Conservation (phyloP, 1,139 yeast species). For the Candida tetrigidarum region DNA sequence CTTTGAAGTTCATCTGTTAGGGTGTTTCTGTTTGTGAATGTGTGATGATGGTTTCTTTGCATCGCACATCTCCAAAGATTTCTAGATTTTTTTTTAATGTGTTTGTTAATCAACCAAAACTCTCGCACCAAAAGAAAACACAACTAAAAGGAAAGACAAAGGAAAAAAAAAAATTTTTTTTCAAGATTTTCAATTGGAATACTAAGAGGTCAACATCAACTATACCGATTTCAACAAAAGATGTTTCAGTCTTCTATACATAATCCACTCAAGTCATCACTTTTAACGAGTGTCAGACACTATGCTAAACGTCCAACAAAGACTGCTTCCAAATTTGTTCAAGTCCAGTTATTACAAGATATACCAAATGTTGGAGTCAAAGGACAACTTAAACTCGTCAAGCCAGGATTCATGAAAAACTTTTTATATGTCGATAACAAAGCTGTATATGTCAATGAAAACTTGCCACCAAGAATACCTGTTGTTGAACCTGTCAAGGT, state of each 20-base stretch:
- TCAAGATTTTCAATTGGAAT: background rate
- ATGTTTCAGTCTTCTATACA: background rate
- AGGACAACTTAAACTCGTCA: conserved; percentile 79
- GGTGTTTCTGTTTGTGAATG: background rate
- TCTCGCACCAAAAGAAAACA: background rate
- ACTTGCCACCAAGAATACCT: conserved; percentile 62
- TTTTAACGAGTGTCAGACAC: conserved; percentile 1
- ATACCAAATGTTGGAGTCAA: conserved; percentile 60
- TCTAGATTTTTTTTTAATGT: background rate
- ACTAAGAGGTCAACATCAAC: background rate
- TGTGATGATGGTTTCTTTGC: background rate
- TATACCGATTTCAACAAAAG: background rate
- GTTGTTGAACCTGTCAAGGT: conserved; percentile 46
- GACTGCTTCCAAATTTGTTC: conserved; percentile 29
- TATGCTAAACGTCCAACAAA: conserved; percentile 22
- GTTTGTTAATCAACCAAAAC: background rate
- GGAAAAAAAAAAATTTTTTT: conserved; percentile 5
- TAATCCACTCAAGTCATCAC: background rate
- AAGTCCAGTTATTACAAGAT: conserved; percentile 74
- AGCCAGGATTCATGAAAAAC: conserved; percentile 85
- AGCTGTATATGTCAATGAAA: conserved; percentile 67
- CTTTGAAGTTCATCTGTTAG: conserved; percentile 9
- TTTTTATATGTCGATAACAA: conserved; percentile 70
- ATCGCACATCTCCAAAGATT: background rate
- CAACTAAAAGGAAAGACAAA: background rate